phyloP scores from a whole-genome alignment of 2,329 filamentous ascomycete species.

The Claviceps sp. region DNA sequence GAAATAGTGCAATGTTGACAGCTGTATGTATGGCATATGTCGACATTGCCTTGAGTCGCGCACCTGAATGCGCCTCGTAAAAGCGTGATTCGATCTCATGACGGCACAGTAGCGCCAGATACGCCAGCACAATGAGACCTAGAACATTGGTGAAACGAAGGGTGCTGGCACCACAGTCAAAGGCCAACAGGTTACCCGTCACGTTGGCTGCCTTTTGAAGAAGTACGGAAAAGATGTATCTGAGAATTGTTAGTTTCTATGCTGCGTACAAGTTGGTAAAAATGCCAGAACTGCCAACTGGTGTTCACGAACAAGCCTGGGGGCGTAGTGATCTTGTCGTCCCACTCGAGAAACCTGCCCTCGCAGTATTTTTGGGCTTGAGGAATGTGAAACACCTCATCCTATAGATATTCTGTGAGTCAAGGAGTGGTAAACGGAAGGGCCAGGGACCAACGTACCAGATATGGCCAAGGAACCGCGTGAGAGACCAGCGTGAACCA shows the following conservation, averaged over 20 bases:
- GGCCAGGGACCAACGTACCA: slow-evolving; percentile 25
- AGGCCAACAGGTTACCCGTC: slow-evolving; percentile 6
- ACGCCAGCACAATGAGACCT: slow-evolving; percentile 24
- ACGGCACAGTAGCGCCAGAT: slow-evolving; percentile 38
- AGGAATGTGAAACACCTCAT: slow-evolving; percentile 79
- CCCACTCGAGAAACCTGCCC: slow-evolving; percentile 66
- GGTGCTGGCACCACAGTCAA: slow-evolving; percentile 16
- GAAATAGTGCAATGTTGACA: slow-evolving; percentile 73
- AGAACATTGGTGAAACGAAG: slow-evolving; percentile 38
- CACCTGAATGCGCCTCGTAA: slow-evolving; percentile 10
- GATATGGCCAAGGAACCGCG: slow-evolving; percentile 38
- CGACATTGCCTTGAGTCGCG: slow-evolving; percentile 16
- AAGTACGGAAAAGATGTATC: slow-evolving; percentile 31
- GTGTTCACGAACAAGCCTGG: slow-evolving; percentile 52
- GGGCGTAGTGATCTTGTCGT: slow-evolving; percentile 94
- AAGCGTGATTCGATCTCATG: slow-evolving; percentile 34
- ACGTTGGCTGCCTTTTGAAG: slow-evolving; percentile 12
- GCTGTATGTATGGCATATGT: slow-evolving; percentile 45
- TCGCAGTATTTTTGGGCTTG: slow-evolving; percentile 82
- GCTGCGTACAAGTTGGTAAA: neutral
- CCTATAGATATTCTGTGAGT: slow-evolving; percentile 33
- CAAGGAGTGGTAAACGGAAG: neutral
- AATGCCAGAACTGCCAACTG: neutral
- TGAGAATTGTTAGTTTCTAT: slow-evolving; percentile 12
- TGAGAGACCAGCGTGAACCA: slow-evolving; percentile 14